Evolutionary conservation across 2,329 filamentous ascomycete species (phyloP).

Genomic region (Scleromitrula shiraiana): DNA sequence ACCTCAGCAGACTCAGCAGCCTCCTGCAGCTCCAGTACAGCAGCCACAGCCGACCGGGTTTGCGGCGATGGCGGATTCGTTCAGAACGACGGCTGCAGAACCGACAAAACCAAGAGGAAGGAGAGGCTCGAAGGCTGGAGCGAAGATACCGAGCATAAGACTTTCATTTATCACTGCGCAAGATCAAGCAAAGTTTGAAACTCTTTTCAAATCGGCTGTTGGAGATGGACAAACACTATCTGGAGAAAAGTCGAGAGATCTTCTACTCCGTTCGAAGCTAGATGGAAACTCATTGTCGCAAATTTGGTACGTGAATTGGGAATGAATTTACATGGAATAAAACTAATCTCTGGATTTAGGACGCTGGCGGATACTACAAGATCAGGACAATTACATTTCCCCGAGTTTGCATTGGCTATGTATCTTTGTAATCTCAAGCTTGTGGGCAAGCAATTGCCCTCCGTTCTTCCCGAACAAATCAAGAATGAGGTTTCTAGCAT

Average conservation of each 20-base stretch:
- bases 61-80: slow-evolving; percentile 58
- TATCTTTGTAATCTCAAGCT: slow-evolving; percentile 94
- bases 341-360: slow-evolving; percentile 42
- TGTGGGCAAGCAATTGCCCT: slow-evolving; percentile 75
- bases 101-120: slow-evolving; percentile 37
- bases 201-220: slow-evolving; percentile 91
- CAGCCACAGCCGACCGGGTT: slow-evolving; percentile 61
- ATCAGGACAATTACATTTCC: slow-evolving; percentile 91
- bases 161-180: slow-evolving; percentile 92
- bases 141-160: slow-evolving; percentile 87
- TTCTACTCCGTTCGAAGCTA: slow-evolving; percentile 81
- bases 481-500: slow-evolving; percentile 98
- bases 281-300: slow-evolving; percentile 81
- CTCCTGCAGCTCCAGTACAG: slow-evolving; percentile 49
- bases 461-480: slow-evolving; percentile 70
- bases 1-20: slow-evolving; percentile 33
- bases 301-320: slow-evolving; percentile 66
- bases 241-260: slow-evolving; percentile 84
- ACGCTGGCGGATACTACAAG: slow-evolving; percentile 92
- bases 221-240: slow-evolving; percentile 79
- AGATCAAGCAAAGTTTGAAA: slow-evolving; percentile 96
- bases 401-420: slow-evolving; percentile 96
- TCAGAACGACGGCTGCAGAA: slow-evolving; percentile 42
- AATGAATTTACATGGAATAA: slow-evolving; percentile 6
- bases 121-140: slow-evolving; percentile 44